These are phyloP conservation scores for Scheffersomyces spartinae DNA, from an alignment of 805 yeast species.

Conservation along the genomic window DNA sequence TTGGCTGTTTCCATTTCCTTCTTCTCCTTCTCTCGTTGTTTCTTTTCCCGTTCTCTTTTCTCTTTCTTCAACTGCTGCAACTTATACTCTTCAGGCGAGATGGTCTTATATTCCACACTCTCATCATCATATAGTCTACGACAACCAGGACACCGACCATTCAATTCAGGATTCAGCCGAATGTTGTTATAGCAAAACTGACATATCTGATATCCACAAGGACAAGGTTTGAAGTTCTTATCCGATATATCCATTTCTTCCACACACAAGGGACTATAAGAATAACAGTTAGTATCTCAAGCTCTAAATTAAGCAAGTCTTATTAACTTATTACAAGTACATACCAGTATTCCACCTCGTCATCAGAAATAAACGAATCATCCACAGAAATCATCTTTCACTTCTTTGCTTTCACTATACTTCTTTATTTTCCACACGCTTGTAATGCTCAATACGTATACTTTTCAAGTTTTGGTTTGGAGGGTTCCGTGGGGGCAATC, in stretches of 20 bases:
- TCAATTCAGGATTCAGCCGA: slow-evolving; percentile 87
- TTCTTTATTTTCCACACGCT: too few relatives aligned
- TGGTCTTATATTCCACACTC: slow-evolving; percentile 72
- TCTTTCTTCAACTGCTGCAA: slow-evolving; percentile 71
- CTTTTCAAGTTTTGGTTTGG: too few relatives aligned
- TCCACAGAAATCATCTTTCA: slow-evolving; percentile 21
- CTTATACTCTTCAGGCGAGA: slow-evolving; percentile 81
- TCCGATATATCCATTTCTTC: slow-evolving; percentile 97
- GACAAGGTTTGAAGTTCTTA: slow-evolving; percentile 97
- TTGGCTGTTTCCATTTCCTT: slow-evolving; percentile 78
- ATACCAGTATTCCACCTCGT: slow-evolving; percentile 66
- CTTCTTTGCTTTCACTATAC: too few relatives aligned
- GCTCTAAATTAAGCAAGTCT: neutral
- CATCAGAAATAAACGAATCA: slow-evolving; percentile 62
- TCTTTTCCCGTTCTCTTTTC: slow-evolving; percentile 69
- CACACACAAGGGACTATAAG: slow-evolving; percentile 75
- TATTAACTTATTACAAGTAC: slow-evolving; percentile 9
- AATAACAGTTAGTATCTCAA: neutral
- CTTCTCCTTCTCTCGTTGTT: slow-evolving; percentile 81
- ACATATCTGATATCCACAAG: slow-evolving; percentile 97
- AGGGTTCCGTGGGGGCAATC: too few relatives aligned
- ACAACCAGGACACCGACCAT: slow-evolving; percentile 97
- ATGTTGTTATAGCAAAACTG: slow-evolving; percentile 97
- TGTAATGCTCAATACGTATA: too few relatives aligned
- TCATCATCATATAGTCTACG: slow-evolving; percentile 91